A percentile compares a stretch with the other conserved stretches of the same genome.
Evolutionary conservation across 2,329 filamentous ascomycete species (phyloP).

Genomic region (Verticillium nonalfalfae): DNA sequence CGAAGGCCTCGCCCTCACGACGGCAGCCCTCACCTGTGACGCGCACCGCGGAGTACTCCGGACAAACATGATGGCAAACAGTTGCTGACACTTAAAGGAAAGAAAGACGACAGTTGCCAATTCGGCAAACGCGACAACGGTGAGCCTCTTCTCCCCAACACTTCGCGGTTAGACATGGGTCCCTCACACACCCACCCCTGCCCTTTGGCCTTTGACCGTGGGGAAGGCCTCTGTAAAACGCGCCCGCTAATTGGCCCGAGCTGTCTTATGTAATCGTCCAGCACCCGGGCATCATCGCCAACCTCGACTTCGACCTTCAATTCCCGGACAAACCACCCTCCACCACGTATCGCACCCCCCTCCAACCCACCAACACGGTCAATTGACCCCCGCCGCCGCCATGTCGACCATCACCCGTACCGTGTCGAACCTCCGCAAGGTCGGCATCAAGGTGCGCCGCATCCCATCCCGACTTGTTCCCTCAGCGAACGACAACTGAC

Average conservation of each 20-base stretch:
- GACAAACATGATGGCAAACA: conserved; percentile 22
- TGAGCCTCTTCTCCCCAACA: background rate
- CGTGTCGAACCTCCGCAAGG: conserved; percentile 75
- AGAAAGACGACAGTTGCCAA: background rate
- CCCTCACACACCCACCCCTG: too few species aligned
- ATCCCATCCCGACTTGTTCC: too few species aligned
- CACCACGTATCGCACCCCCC: conserved; percentile 1
- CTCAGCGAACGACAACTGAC: background rate
- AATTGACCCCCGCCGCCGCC: conserved; percentile 29
- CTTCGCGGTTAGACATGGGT: background rate
- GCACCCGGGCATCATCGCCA: background rate
- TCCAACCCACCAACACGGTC: conserved; percentile 13
- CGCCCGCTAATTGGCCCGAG: conserved; percentile 11
- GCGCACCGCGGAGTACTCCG: conserved; percentile 24
- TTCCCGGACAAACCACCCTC: background rate
- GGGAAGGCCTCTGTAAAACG: conserved; percentile 3
- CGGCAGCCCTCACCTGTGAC: conserved; percentile 13
- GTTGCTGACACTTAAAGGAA: background rate
- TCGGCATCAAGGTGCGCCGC: conserved; percentile 72
- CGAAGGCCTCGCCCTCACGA: background rate
- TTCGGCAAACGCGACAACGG: background rate
- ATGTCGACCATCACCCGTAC: conserved; percentile 94
- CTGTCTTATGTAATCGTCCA: conserved; percentile 3
- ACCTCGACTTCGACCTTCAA: conserved; percentile 6
- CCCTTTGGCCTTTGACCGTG: too few species aligned